Base-by-base conservation (phyloP, 2,329 filamentous ascomycete species). In the Arthrobotrys entomopaga region DNA sequence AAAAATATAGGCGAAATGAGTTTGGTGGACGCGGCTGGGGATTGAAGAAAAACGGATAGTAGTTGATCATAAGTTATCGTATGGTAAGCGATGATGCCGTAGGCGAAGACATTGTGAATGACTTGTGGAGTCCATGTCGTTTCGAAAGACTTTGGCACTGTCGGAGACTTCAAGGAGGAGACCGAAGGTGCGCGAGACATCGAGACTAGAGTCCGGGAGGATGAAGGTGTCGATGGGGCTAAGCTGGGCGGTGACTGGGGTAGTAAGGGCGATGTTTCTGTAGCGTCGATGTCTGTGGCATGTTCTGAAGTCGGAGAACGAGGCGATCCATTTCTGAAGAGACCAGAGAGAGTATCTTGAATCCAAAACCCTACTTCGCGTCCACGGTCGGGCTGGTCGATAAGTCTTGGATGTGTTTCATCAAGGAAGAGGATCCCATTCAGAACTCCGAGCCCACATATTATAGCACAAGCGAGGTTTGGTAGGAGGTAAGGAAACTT, bases 61-160 rank as follows among this genome's bases (percentile, higher is more conserved):
- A 98, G 86, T 80, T 97, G 91, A 82, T 99, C 95, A 78, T 96
- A 95, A 0, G 93, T 96, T 82, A 99, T 97, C 11, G 94, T 97
- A 38, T 77, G 76, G 56, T 74, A 97, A 77, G 94, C 94, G 72
- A 98, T 85, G 78, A 98, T 92, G 50, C 93, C 94, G 80, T 96
- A 97, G 60, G 91, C 92, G 67, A 94, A 83, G 76, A 97, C 96
- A 80, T 93, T 94, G 79, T 96, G 85, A 73, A 96, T 84, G 65
- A 98, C 91, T 57, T 94, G 91, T 80, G 85, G 88, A 11, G 92
- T 96, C 81, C 98, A 97, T 7, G 89, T 90, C 79, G 87, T 88
- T 59, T 83, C 81, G 49, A 84, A 80, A 40, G 83, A 81, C 66
- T 82, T 80, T 16, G 81, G 81, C 66, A 83, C 79, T 48, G 78